Evolutionary conservation across 2,329 filamentous ascomycete species (phyloP).

Genomic region (Trichoderma simmonsii): DNA sequence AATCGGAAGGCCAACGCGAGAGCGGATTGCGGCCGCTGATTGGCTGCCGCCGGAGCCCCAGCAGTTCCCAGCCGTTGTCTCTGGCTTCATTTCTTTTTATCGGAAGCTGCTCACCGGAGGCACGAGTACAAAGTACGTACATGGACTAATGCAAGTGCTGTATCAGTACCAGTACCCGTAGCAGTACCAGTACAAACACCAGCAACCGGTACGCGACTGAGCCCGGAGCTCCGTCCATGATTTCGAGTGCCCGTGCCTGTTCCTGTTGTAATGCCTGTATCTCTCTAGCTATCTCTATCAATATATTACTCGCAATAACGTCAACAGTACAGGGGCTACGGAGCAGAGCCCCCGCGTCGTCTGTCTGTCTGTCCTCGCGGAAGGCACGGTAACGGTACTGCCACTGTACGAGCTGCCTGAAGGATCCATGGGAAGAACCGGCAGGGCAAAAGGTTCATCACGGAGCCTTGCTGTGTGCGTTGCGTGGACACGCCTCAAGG

Average conservation of each 20-base stretch:
- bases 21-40: background rate
- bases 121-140: background rate
- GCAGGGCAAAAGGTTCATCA: background rate
- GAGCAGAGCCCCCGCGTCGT: too few species aligned
- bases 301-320: too few species aligned
- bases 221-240: background rate
- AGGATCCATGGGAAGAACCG: background rate
- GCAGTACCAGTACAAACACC: background rate
- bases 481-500: background rate
- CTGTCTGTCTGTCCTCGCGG: background rate
- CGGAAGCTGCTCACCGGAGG: slow-evolving; percentile 5
- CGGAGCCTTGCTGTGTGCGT: background rate
- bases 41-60: background rate
- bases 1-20: slow-evolving; percentile 6
- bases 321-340: too few species aligned
- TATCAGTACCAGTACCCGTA: background rate
- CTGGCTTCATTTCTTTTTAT: background rate
- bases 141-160: slow-evolving; percentile 1
- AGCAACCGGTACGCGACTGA: background rate
- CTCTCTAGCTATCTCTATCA: background rate
- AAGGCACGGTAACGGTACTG: background rate
- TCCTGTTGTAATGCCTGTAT: background rate
- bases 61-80: slow-evolving; percentile 2
- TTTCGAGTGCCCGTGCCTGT: background rate
- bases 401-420: background rate